These are phyloP conservation scores for Paraphaeosphaeria sporulosa DNA, from an alignment of 2,329 filamentous ascomycete genomes.

Conservation along the genomic window DNA sequence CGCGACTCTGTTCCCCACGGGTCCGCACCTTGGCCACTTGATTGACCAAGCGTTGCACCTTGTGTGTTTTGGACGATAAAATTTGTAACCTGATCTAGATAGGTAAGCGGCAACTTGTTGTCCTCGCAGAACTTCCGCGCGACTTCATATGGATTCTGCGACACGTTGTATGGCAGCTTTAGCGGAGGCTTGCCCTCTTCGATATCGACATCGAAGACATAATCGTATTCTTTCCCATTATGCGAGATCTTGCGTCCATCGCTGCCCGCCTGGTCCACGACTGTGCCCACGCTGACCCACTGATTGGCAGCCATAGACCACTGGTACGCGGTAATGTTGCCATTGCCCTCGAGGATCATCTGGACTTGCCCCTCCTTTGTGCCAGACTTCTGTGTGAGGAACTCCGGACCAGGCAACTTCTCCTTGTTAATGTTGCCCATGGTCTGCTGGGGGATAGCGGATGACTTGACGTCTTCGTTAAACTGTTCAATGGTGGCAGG, in stretches of 20 bases:
- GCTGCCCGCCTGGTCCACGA: constrained; percentile 87
- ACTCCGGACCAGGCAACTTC: constrained; percentile 86
- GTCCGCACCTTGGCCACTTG: constrained; percentile 64
- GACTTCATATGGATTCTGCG: constrained; percentile 89
- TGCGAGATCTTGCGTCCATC: constrained; percentile 71
- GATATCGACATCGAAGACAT: constrained; percentile 95
- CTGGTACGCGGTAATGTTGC: constrained; percentile 83
- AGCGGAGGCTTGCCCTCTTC: constrained; percentile 91
- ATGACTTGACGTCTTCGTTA: constrained; percentile 80
- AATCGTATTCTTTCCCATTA: constrained; percentile 90
- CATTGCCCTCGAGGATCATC: constrained; percentile 84
- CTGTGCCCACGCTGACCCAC: constrained; percentile 92
- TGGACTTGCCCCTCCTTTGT: constrained; percentile 97
- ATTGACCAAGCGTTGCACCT: constrained; percentile 79
- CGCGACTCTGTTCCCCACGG: constrained; percentile 80
- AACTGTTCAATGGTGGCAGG: constrained; percentile 74
- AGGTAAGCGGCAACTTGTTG: constrained; percentile 86
- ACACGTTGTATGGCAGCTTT: constrained; percentile 92
- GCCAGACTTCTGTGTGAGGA: constrained; percentile 79
- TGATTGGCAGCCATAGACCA: constrained; percentile 74
- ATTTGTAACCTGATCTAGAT: constrained; percentile 89
- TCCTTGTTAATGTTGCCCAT: constrained; percentile 84
- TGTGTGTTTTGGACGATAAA: constrained; percentile 92
- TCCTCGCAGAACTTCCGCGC: constrained; percentile 90
- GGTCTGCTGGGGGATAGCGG: constrained; percentile 87